Percentiles rank a stretch among this genome's conserved stretches.
Conservation (phyloP, 805 yeast genomes). For the Barnettozyma salicaria region DNA sequence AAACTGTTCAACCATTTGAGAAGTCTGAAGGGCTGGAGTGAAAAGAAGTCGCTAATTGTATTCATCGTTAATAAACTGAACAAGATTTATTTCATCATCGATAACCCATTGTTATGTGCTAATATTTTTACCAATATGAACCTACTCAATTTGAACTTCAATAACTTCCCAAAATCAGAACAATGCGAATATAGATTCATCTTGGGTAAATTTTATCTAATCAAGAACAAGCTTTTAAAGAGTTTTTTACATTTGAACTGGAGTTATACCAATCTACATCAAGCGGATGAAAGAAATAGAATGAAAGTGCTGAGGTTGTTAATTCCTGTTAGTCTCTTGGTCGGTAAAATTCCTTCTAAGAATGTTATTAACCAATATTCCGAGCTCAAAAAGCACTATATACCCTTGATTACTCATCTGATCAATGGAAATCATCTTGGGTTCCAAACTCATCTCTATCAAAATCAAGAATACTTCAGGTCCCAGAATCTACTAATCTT, state of each 20-base stretch:
- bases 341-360: slow-evolving; percentile 46
- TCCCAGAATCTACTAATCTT: slow-evolving; percentile 34
- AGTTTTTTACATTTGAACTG: slow-evolving; percentile 45
- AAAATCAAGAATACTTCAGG: slow-evolving; percentile 35
- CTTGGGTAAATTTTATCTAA: slow-evolving; percentile 46
- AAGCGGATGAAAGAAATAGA: slow-evolving; percentile 11
- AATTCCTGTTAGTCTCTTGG: slow-evolving; percentile 45
- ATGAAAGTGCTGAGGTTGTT: slow-evolving; percentile 38
- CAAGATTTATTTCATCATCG: slow-evolving; percentile 44
- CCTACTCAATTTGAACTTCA: slow-evolving; percentile 38
- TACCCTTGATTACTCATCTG: slow-evolving; percentile 31
- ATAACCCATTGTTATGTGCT: slow-evolving; percentile 52
- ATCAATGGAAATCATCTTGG: slow-evolving; percentile 37
- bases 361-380: slow-evolving; percentile 20
- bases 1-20: slow-evolving; percentile 25
- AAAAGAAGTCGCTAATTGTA: slow-evolving; percentile 42
- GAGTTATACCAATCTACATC: slow-evolving; percentile 27
- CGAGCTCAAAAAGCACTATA: slow-evolving; percentile 31
- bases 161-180: slow-evolving; percentile 37
- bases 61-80: slow-evolving; percentile 46
- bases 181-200: slow-evolving; percentile 48
- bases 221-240: slow-evolving; percentile 43
- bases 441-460: slow-evolving; percentile 31
- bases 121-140: slow-evolving; percentile 58
- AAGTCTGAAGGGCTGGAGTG: slow-evolving; percentile 28